A percentile compares a stretch with the other conserved stretches of the same genome.
phyloP scores from a whole-genome alignment of 106 monocot genomes.

The Xerophyta viscosa region DNA sequence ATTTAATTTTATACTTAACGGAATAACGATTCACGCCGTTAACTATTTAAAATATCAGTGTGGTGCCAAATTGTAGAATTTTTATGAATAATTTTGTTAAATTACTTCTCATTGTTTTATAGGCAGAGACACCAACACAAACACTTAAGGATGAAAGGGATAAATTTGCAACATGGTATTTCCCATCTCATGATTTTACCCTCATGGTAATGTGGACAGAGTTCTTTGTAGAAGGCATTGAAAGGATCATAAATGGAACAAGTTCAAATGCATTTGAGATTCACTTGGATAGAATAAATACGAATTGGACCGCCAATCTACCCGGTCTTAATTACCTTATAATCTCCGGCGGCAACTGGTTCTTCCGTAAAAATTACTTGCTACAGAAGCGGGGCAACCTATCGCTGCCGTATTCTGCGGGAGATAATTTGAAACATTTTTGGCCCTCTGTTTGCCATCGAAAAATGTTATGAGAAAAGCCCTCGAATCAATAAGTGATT shows the following conservation, averaged over 20 bases:
- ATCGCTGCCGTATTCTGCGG: slow-evolving; percentile 52
- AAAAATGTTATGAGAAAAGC: slow-evolving; percentile 24
- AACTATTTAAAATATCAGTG: too few relatives aligned
- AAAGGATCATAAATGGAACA: slow-evolving; percentile 29
- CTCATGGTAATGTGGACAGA: slow-evolving; percentile 55
- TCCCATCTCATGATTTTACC: slow-evolving; percentile 54
- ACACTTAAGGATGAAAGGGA: slow-evolving; percentile 23
- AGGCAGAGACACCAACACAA: slow-evolving; percentile 35
- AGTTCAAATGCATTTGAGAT: slow-evolving; percentile 29
- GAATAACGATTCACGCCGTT: too few relatives aligned
- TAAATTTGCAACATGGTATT: slow-evolving; percentile 37
- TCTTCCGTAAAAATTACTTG: slow-evolving; percentile 51
- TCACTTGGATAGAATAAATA: slow-evolving; percentile 42
- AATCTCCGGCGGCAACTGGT: slow-evolving; percentile 68
- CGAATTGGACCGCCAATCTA: slow-evolving; percentile 31
- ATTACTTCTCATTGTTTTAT: not conserved
- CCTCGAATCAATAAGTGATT: slow-evolving; percentile 20
- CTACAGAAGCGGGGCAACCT: slow-evolving; percentile 16
- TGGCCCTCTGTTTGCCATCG: slow-evolving; percentile 15
- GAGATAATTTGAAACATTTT: slow-evolving; percentile 5
- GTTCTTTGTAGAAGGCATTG: slow-evolving; percentile 28
- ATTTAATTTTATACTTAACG: too few relatives aligned
- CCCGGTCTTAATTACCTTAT: slow-evolving; percentile 33
- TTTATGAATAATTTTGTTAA: too few relatives aligned
- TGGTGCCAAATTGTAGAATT: too few relatives aligned